A percentile compares a stretch with the other conserved stretches of the same genome.
These are phyloP conservation scores for Truncatella angustata DNA, from an alignment of 2,329 filamentous ascomycete species.

Conservation along the genomic window DNA sequence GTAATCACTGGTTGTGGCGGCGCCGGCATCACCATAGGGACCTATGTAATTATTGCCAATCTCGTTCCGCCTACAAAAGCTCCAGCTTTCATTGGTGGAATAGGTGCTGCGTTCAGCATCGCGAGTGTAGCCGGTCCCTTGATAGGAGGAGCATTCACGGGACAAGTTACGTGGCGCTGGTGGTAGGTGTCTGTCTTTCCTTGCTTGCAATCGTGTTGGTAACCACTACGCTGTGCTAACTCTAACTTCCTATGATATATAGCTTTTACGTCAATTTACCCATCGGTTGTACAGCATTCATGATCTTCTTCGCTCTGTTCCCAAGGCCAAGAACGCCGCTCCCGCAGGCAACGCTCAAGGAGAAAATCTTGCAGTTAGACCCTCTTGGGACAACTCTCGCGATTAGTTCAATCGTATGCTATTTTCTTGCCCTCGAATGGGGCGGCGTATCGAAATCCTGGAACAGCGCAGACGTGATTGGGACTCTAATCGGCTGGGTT, in stretches of 20 bases:
- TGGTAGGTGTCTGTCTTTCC: background rate
- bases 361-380: slow-evolving; percentile 41
- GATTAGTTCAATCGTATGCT: slow-evolving; percentile 39
- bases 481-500: slow-evolving; percentile 35
- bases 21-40: slow-evolving; percentile 6
- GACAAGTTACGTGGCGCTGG: background rate
- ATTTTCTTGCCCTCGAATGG: slow-evolving; percentile 39
- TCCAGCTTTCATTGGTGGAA: slow-evolving; percentile 10
- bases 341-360: background rate
- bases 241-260: background rate
- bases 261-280: slow-evolving; percentile 18
- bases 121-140: background rate
- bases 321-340: background rate
- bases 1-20: slow-evolving; percentile 10
- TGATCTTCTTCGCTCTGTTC: slow-evolving; percentile 9
- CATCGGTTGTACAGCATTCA: slow-evolving; percentile 6
- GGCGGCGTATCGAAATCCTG: slow-evolving; percentile 28
- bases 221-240: too few relatives aligned
- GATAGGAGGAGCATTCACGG: slow-evolving; percentile 2
- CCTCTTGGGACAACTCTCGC: slow-evolving; percentile 42
- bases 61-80: slow-evolving; percentile 6
- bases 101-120: slow-evolving; percentile 4
- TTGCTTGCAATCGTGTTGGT: background rate
- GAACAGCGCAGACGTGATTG: slow-evolving; percentile 26
- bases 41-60: slow-evolving; percentile 9